Percentiles rank a stretch among this genome's conserved stretches.
These are phyloP conservation scores for Asterophora parasitica DNA, from an alignment of 768 basidiomycete genomes.

Conservation along the genomic window DNA sequence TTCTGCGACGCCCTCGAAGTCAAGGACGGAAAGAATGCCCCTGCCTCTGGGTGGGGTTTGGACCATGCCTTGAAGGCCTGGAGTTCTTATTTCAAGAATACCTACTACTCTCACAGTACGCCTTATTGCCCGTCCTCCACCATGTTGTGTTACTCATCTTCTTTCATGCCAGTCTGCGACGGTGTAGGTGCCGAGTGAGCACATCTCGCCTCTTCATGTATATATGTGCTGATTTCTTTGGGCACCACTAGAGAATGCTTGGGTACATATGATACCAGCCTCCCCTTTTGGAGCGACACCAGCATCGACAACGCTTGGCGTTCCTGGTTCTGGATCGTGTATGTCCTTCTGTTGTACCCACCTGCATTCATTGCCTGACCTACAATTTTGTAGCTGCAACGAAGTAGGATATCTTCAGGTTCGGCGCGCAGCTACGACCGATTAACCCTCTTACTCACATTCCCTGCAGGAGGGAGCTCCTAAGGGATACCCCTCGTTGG, in stretches of 20 bases:
- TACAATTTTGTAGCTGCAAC: slow-evolving; percentile 47
- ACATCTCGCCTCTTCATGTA: background rate
- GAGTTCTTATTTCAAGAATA: slow-evolving; percentile 51
- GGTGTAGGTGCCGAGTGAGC: slow-evolving; percentile 42
- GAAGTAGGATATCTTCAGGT: slow-evolving; percentile 61
- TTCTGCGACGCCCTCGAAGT: slow-evolving; percentile 71
- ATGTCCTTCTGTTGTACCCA: background rate
- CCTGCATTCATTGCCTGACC: slow-evolving; percentile 1
- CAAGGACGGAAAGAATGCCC: slow-evolving; percentile 47
- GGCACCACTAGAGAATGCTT: slow-evolving; percentile 31
- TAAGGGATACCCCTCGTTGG: slow-evolving; percentile 35
- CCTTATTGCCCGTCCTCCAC: background rate
- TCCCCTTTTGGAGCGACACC: slow-evolving; percentile 48
- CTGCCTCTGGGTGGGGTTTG: slow-evolving; percentile 55
- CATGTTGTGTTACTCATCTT: background rate
- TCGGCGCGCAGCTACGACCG: background rate
- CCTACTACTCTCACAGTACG: slow-evolving; percentile 45
- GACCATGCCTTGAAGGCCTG: slow-evolving; percentile 56
- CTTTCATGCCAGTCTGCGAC: slow-evolving; percentile 46
- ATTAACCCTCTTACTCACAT: background rate
- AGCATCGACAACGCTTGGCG: slow-evolving; percentile 49
- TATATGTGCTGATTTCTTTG: background rate
- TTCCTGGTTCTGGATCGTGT: slow-evolving; percentile 75
- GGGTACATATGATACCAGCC: slow-evolving; percentile 36
- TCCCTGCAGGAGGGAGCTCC: slow-evolving; percentile 40